Evolutionary conservation across 768 basidiomycete species (phyloP).

Genomic region (Lepiota subincarnata): DNA sequence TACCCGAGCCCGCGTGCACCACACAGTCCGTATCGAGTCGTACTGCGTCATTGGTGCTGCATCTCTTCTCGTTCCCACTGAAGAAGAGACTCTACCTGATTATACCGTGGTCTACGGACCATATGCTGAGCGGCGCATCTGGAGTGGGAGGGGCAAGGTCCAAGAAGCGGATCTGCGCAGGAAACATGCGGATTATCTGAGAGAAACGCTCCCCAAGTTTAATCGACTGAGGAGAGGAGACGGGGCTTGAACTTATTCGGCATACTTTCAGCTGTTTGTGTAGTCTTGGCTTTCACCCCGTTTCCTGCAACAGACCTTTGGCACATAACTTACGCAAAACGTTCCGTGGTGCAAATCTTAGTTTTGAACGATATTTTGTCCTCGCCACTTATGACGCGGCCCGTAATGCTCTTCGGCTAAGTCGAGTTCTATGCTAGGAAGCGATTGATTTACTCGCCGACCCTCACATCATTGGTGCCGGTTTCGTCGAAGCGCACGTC

Average conservation of each 20-base stretch:
- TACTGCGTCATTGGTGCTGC: slow-evolving; percentile 82
- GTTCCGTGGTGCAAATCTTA: no score
- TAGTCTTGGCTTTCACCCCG: no score
- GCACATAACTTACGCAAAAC: no score
- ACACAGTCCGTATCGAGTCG: slow-evolving; percentile 73
- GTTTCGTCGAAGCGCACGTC: no score
- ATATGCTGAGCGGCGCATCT: slow-evolving; percentile 65
- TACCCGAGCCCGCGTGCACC: slow-evolving; percentile 78
- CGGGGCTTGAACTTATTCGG: slow-evolving; percentile 30
- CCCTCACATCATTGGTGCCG: no score
- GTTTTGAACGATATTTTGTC: no score
- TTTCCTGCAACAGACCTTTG: no score
- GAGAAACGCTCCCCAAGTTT: slow-evolving; percentile 90
- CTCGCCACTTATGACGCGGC: no score
- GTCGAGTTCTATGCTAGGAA: no score
- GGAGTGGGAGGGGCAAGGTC: slow-evolving; percentile 81
- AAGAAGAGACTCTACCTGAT: slow-evolving; percentile 75
- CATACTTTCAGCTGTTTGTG: no score
- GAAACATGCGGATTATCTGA: slow-evolving; percentile 89
- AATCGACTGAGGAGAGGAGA: slow-evolving; percentile 67
- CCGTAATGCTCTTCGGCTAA: no score
- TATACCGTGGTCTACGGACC: slow-evolving; percentile 85
- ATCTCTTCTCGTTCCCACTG: slow-evolving; percentile 73
- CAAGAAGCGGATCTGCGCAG: slow-evolving; percentile 80
- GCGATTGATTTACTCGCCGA: no score